Evolutionary conservation across 306 rosid genomes (phyloP), one percentile per base, ranked within the genome.

Genomic region (Ziziphus jujuba): DNA sequence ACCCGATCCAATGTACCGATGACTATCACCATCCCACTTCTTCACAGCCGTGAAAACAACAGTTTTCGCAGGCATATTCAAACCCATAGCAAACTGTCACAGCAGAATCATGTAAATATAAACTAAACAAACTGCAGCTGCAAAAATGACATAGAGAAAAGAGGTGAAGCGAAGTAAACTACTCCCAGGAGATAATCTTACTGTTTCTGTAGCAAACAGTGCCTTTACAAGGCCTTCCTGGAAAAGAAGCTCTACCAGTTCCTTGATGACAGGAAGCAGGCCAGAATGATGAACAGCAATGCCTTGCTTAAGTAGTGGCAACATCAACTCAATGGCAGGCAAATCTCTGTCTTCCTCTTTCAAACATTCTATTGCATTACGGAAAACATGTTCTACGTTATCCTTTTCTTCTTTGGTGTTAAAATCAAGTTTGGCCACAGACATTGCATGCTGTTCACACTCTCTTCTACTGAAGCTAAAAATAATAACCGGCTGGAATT

Each of bases 201-300:
- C 98, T 6, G 98, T 90, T 82, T 90, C 98, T 21, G 98, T 93
- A 51, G 98, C 98, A 81, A 93, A 93, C 35, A 93, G 97, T 59
- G 98, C 98, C 79, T 93, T 93, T 17, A 93, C 96, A 80, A 93
- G 96, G 78, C 98, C 98, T 82, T 93, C 98, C 77, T 93, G 98
- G 82, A 93, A 90, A 75, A 93, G 98, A 69, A 93, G 84, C 80
- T 90, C 97, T 6, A 93, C 98, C 82, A 93, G 81, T 79, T 93
- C 98, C 84, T 93, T 93, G 73, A 90, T 82, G 53, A 93, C 97
- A 61, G 98, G 98, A 72, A 93, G 98, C 80, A 93, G 98, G 66
- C 98, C 98, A 73, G 98, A 93, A 73, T 93, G 98, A 82, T 93
- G 98, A 75, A 93, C 97, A 34, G 96, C 96, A 83, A 93, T 90